Conservation (phyloP, 352 stramenopile genomes). For the Albugo candida region DNA sequence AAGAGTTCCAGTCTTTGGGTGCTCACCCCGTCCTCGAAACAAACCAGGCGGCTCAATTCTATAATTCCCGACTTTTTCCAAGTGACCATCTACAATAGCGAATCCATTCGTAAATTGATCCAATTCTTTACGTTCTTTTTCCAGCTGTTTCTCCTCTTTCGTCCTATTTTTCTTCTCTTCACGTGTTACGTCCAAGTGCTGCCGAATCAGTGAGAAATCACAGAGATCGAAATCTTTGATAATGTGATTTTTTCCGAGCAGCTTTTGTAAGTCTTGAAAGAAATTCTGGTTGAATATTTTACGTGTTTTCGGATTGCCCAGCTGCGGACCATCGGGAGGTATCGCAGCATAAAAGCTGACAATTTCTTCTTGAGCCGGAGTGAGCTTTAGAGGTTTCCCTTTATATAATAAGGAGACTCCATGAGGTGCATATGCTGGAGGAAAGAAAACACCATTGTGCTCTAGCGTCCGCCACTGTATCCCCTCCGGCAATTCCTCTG, state of each 20-base stretch:
- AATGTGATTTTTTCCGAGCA: slow-evolving; percentile 84
- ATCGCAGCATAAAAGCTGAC: slow-evolving; percentile 92
- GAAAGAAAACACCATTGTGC: slow-evolving; percentile 97
- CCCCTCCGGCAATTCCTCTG: slow-evolving; percentile 81
- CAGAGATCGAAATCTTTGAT: slow-evolving; percentile 94
- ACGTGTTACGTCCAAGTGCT: slow-evolving; percentile 82
- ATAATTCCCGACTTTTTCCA: slow-evolving; percentile 97
- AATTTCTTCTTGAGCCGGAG: slow-evolving; percentile 87
- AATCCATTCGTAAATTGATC: slow-evolving; percentile 90
- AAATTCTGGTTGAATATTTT: slow-evolving; percentile 99
- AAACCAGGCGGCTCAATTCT: slow-evolving; percentile 94
- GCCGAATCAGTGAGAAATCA: slow-evolving; percentile 91
- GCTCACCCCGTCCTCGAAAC: slow-evolving; percentile 95
- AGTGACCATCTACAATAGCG: slow-evolving; percentile 92
- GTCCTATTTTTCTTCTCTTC: slow-evolving; percentile 91
- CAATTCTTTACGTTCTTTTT: slow-evolving; percentile 83
- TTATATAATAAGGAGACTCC: slow-evolving; percentile 91
- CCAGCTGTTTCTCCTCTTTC: slow-evolving; percentile 84
- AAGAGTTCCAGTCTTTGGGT: slow-evolving; percentile 98
- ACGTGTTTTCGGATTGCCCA: slow-evolving; percentile 91
- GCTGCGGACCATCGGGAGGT: slow-evolving; percentile 93
- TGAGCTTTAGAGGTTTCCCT: slow-evolving; percentile 84
- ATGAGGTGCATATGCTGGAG: slow-evolving; percentile 90
- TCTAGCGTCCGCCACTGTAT: slow-evolving; percentile 98
- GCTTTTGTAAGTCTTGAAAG: slow-evolving; percentile 84